Evolutionary conservation across 2,329 filamentous ascomycete species (phyloP), one percentile per base, ranked within the genome.

Genomic region (Beauveria caledonica): DNA sequence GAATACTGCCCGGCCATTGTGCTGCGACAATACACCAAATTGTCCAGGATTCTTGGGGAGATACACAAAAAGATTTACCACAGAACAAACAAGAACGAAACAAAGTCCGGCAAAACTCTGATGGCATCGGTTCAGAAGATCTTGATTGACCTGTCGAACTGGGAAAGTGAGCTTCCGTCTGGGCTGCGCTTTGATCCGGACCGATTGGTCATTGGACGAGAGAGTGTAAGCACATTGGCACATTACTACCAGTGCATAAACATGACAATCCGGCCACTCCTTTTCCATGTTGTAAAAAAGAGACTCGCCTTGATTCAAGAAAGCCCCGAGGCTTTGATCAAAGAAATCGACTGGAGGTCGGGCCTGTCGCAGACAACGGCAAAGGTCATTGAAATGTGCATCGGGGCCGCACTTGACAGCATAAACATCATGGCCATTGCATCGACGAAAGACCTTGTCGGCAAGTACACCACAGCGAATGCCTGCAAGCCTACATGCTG

Each of bases 241-340:
- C 80, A 84, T 63, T 83, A 82, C 64, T 82, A 82, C 62, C 80
- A 82, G 48, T 83, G 81, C 65, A 77, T 83, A 65, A 82, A 82
- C 64, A 83, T 84, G 80, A 81, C 80, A 0, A 78, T 76, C 0
- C 71, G 81, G 5, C 81, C 81, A 1, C 68, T 83, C 25, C 72
- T 84, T 0, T 81, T 82, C 62, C 76, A 81, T 63, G 76, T 83
- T 3, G 78, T 82, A 8, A 77, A 81, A 66, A 73, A 74, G 48
- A 74, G 79, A 4, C 70, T 82, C 0, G 71, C 74, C 52, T 67
- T 70, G 21, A 60, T 62, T 54, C 56, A 56, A 17, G 62, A 33
- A 17, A 36, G 29, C 1, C 42, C 40, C 21, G 69, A 70, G 5
- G 59, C 69, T 5, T 25, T 44, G 2, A 5, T 60, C 19, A 60